These are phyloP conservation scores for Crucihimalaya himalaica DNA, from an alignment of 345 rosid genomes.

Conservation along the genomic window DNA sequence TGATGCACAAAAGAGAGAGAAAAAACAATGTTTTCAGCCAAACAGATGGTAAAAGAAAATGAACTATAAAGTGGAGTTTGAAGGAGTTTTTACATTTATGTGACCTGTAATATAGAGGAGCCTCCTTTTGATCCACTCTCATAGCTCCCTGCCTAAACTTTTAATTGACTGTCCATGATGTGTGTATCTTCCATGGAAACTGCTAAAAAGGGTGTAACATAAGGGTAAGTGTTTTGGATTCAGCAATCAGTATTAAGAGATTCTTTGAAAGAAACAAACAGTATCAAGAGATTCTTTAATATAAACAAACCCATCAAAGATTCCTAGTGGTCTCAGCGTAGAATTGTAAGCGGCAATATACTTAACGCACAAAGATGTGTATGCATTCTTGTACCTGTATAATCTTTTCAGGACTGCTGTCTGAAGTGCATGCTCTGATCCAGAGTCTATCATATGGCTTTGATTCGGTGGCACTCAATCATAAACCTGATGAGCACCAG, in stretches of 20 bases:
- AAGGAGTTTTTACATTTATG: slow-evolving; percentile 13
- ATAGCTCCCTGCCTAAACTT: neutral
- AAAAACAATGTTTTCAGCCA: neutral
- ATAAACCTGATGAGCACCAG: neutral
- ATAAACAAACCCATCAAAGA: neutral
- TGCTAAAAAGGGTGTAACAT: neutral
- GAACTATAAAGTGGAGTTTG: neutral
- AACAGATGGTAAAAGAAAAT: neutral
- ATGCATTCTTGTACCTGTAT: slow-evolving; percentile 11
- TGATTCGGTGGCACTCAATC: neutral
- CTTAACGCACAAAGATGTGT: neutral
- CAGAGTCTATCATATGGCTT: neutral
- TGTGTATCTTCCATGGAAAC: slow-evolving; percentile 1
- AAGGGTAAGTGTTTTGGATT: neutral
- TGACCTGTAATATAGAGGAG: slow-evolving; percentile 17
- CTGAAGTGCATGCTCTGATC: slow-evolving; percentile 1
- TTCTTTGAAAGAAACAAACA: neutral
- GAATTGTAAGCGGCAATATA: neutral
- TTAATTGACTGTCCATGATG: neutral
- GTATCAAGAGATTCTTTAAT: neutral
- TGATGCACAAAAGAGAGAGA: neutral
- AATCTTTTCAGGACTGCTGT: neutral
- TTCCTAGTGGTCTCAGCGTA: neutral
- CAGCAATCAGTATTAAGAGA: neutral
- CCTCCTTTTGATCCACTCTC: neutral